Base-by-base conservation (phyloP, 2,329 filamentous ascomycete genomes). In the Aureobasidium sp. region DNA sequence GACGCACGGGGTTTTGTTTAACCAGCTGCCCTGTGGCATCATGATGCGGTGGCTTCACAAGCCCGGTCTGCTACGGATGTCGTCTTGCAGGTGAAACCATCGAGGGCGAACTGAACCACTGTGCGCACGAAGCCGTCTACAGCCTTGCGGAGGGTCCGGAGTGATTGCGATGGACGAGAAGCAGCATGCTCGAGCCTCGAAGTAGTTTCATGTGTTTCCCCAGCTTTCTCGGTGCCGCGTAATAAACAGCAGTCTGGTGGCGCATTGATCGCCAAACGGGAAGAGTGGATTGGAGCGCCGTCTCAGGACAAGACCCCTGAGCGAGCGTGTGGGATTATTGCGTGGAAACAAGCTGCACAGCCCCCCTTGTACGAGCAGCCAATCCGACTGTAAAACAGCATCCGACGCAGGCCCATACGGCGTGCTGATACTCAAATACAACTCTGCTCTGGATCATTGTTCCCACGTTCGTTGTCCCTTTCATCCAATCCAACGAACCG, bases 251-350 rank as follows among this genome's bases (percentile, higher is more conserved):
- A 59, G 30, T 48, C 2, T 49, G 45, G 57, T 59, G 57, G 57
- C 57, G 57, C 57, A 59, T 36, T 59, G 57, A 59, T 59, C 57
- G 45, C 44, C 57, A 41, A 59, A 59, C 57, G 57, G 57, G 57
- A 59, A 59, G 57, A 59, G 57, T 59, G 57, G 57, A 59, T 49
- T 57, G 41, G 44, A 59, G 42, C 44, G 55, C 29, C 55, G 30
- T 42, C 37, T 59, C 53, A 55, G 39, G 52, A 25, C 54, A 48
- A 39, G 54, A 48, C 54, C 54, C 44, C 42, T 59, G 30, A 32
- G 29, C 30, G 48, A 52, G 32, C 32, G 21, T 57, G 39, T 44
- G 39, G 37, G 13, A 37, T 34, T 34, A 10, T 32, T 44, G 53
- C 39, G 36, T 41, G 37, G n/a, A 58, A 58, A 58, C 42, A 58